phyloP scores from a whole-genome alignment of 2,329 filamentous ascomycete genomes.

The Pseudopithomyces maydicus region DNA sequence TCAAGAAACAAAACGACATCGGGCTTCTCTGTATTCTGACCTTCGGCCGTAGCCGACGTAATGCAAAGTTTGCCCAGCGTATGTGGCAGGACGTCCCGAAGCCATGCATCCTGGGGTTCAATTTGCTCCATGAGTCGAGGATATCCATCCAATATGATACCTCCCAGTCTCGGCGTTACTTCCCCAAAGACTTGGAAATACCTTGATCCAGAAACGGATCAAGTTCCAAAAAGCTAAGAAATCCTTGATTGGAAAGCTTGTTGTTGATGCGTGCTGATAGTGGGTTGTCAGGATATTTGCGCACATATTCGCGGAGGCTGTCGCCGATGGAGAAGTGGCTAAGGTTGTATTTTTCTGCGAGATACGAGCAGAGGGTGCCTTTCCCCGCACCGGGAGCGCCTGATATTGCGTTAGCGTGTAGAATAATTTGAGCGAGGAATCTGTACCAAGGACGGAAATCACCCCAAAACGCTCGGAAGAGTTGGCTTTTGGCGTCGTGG shows the following conservation, averaged over 20 bases:
- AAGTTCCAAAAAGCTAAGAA: conserved; percentile 5
- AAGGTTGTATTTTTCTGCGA: neutral
- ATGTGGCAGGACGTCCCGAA: neutral
- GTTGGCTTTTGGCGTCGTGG: neutral
- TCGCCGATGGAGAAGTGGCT: conserved; percentile 2
- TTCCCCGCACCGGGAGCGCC: conserved; percentile 6
- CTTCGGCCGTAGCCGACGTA: too few species aligned
- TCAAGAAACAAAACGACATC: conserved; percentile 7
- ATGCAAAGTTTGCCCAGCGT: too few species aligned
- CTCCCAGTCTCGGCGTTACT: neutral
- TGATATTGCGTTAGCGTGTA: neutral
- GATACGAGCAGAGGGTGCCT: conserved; percentile 3
- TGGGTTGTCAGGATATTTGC: neutral
- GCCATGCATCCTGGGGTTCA: neutral
- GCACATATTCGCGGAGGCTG: neutral
- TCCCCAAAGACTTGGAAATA: neutral
- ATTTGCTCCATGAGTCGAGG: conserved; percentile 7
- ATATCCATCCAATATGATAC: conserved; percentile 12
- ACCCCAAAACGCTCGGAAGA: neutral
- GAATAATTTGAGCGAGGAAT: neutral
- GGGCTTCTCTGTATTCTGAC: neutral
- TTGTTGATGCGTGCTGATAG: neutral
- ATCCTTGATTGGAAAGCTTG: conserved; percentile 11
- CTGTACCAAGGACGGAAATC: conserved; percentile 14
- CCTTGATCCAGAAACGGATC: neutral